Base-by-base conservation (phyloP, 1,139 yeast genomes). In the Saccharomyces hybrid region DNA sequence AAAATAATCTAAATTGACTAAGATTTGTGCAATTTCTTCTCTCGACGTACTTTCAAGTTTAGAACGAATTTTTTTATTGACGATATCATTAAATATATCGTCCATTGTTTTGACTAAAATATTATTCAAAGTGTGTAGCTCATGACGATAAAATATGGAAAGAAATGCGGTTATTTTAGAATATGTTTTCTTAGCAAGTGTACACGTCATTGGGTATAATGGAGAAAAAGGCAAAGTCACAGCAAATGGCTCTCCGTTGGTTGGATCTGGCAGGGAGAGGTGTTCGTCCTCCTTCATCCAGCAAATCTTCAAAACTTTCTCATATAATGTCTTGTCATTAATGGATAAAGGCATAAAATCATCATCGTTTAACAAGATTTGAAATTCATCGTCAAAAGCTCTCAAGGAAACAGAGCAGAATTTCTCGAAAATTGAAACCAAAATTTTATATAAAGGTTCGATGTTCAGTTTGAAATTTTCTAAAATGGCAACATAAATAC, bases 21-120 rank as follows among this genome's bases (percentile, higher is more conserved):
- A 77, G 61, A 89, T 88, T 71, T 93, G 98, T 0, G 97, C 88
- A 48, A 90, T 81, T 60, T 90, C 90, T 70, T 93, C 99, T 68
- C 95, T 87, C 57, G 90, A 86, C 30, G 85, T 82, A 1, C 88
- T 78, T 61, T 82, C 77, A 46, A 90, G 78, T 63, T 88, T 86
- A 16, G 78, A 80, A 55, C 79, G 76, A 57, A 89, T 78, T 57
- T 86, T 87, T 52, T 76, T 75, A 60, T 89, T 81, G 2, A 93
- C 87, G 3, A 89, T 82, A 47, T 79, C 79, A n/a, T 81, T 79
- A 57, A 93, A 76, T 7, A 89, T 80, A 23, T 75, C 71, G 65
- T 93, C 97, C 55, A 90, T 78, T 1, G 89, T 80, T 31, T 77
- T 78, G 50, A 83, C 78, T 26, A 84, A 75, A 23, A 81, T 75